Base-by-base conservation (phyloP, 176 grass and related monocot genomes). In the Oryza officinalis region DNA sequence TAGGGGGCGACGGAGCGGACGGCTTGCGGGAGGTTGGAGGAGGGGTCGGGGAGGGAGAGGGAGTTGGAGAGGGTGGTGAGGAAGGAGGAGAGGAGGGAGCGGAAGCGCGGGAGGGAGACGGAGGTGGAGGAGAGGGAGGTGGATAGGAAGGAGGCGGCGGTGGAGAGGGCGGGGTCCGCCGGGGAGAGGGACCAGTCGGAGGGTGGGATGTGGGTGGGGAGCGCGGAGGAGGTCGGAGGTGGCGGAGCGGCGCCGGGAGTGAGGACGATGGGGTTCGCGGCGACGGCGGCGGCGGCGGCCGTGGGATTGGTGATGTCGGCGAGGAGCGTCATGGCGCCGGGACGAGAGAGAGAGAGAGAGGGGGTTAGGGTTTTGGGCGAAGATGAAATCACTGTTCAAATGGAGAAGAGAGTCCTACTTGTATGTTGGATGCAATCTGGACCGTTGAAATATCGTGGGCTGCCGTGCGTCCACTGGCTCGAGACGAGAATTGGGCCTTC, bases 241-340 rank as follows among this genome's bases (percentile, higher is more conserved):
- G 82, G 90, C 18, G 85, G 52, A 4, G 86, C 60, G 18, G 52
- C 86, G 6, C 82, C 86, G 6, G 95, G 80, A 35, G 88, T 93
- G 85, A 88, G 79, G 25, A 94, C 78, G 79, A 98, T 79, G 5
- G 89, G 84, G 46, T 37, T 45, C 40, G 10, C 38, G 1, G 28
- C 9, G 1, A 7, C 30, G 3, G 17, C 3, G 17, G 65, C 3
- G 11, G 77, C 3, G 38, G 54, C 2, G 44, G 40, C 10, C 23
- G 45, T 1, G 35, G 69, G 23, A 65, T 25, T 77, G 38, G 59
- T 81, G 78, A 98, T 90, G 72, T 81, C 75, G 68, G 84, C 92
- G 20, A 98, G 84, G 41, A 98, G 88, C 3, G 92, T 71, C 95
- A 98, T 98, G 37, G 81, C 35, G 81, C 66, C 82, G 80, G 80